Evolutionary conservation across 1,284 basidiomycete genomes (phyloP).

Genomic region (Earliella scabrosa): DNA sequence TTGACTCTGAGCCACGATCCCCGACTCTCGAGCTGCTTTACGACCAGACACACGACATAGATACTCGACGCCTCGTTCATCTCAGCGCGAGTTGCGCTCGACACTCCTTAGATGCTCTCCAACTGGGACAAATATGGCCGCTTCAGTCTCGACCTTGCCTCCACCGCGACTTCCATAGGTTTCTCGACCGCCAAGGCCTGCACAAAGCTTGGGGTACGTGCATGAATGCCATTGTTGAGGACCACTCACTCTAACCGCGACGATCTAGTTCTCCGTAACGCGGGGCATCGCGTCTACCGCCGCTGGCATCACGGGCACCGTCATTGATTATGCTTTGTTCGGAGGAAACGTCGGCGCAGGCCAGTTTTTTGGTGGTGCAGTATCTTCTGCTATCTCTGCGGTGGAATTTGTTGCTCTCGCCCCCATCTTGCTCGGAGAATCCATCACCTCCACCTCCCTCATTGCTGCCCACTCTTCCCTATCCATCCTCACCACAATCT

Average conservation of each 20-base stretch:
- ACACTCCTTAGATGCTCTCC: slow-evolving; percentile 19
- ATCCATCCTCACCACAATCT: slow-evolving; percentile 70
- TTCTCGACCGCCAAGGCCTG: slow-evolving; percentile 70
- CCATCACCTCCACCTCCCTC: slow-evolving; percentile 75
- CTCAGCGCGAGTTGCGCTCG: too few species aligned
- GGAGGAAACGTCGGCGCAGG: slow-evolving; percentile 61
- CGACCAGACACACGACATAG: neutral
- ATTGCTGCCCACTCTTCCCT: slow-evolving; percentile 74
- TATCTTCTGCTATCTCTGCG: slow-evolving; percentile 64
- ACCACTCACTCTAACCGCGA: too few species aligned
- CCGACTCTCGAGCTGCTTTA: too few species aligned
- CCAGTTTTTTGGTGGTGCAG: slow-evolving; percentile 57
- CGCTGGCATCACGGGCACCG: slow-evolving; percentile 57
- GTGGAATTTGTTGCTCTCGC: slow-evolving; percentile 73
- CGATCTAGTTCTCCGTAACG: slow-evolving; percentile 76
- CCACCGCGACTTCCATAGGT: slow-evolving; percentile 59
- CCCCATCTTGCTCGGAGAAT: slow-evolving; percentile 74
- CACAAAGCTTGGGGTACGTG: slow-evolving; percentile 71
- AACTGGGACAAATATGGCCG: slow-evolving; percentile 67
- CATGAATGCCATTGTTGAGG: too few species aligned
- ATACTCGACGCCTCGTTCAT: neutral
- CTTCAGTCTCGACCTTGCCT: slow-evolving; percentile 66
- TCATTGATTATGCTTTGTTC: slow-evolving; percentile 66
- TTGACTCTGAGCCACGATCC: too few species aligned
- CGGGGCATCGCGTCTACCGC: slow-evolving; percentile 62